Evolutionary conservation across 495 filamentous ascomycete species (phyloP), one percentile per base, ranked within the genome.

Genomic region (Penicillium macrosclerotiorum): DNA sequence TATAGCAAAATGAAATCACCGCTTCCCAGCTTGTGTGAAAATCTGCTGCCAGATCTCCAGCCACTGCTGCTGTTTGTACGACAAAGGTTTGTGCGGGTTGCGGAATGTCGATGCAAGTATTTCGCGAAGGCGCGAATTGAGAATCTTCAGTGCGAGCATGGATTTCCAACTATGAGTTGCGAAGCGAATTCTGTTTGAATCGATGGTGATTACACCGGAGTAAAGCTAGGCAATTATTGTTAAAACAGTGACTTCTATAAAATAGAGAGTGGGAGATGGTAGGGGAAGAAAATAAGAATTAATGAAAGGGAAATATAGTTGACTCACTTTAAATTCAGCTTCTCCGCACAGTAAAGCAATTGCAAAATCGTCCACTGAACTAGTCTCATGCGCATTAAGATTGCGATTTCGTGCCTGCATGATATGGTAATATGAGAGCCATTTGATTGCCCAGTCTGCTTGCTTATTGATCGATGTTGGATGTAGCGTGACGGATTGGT

Each of bases 351-450:
- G 75, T 13, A 98, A 62, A 13, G 86, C 82, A 54, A 96, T 79
- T 4, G 89, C 82, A 54, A 95, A 84, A 42, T 86, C 82, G 19
- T 94, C 84, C 6, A 85, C 86, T 0, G 84, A 81, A 2, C 82
- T 90, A 0, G 90, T 95, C 50, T 95, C 90, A 49, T 96, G 89
- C 0, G 92, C 93, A 49, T 94, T 93, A 47, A 90, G 86, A 52
- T 76, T 85, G 72, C 81, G 76, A 54, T 86, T 93, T 18, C 72
- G 72, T 1, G 85, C 84, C 65, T 95, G 90, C 90, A 96, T 95
- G 47, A 96, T 95, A 51, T 92, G 84, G 63, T 98, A 96, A 62
- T 92, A 98, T 1, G 86, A 89, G 33, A 97, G 64, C 83, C 86
- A 95, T 57, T 80, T 80, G n/a, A 86, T 60, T 0, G 64, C 52